A percentile compares a stretch with the other conserved stretches of the same genome.
phyloP scores from a whole-genome alignment of 2,329 filamentous ascomycete species.

The Fusarium udum region DNA sequence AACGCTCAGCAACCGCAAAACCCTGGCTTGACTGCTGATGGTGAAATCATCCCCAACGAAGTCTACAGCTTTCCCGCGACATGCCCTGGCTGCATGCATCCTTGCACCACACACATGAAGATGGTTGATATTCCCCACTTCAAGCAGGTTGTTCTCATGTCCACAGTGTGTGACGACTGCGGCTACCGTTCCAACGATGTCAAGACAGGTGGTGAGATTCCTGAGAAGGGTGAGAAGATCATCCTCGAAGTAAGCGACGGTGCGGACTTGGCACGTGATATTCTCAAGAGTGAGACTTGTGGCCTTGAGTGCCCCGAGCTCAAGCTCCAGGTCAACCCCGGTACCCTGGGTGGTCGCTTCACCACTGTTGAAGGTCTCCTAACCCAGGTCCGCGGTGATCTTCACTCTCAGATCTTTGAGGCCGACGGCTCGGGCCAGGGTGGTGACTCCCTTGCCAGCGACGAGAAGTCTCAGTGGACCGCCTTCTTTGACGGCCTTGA shows the following conservation, averaged over 20 bases:
- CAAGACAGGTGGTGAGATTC: conserved; percentile 94
- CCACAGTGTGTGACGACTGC: conserved; percentile 89
- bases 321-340: conserved; percentile 86
- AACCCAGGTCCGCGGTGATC: conserved; percentile 90
- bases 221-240: conserved; percentile 84
- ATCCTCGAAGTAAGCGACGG: conserved; percentile 74
- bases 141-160: conserved; percentile 97
- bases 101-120: conserved; percentile 95
- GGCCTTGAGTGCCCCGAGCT: conserved; percentile 88
- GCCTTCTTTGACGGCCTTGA: conserved; percentile 82
- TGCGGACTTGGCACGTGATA: conserved; percentile 86
- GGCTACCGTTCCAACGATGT: conserved; percentile 97
- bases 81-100: conserved; percentile 88
- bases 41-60: conserved; percentile 91
- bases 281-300: conserved; percentile 96
- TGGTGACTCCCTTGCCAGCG: conserved; percentile 79
- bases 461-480: conserved; percentile 78
- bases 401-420: conserved; percentile 89
- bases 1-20: conserved; percentile 64
- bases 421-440: conserved; percentile 66
- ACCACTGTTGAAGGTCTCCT: conserved; percentile 95
- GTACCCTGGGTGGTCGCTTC: conserved; percentile 94
- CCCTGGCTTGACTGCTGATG: conserved; percentile 62
- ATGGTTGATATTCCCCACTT: conserved; percentile 99
- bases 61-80: conserved; percentile 92